These are phyloP conservation scores for Leccinum uliginosum DNA, from an alignment of 768 basidiomycete genomes.

Conservation along the genomic window DNA sequence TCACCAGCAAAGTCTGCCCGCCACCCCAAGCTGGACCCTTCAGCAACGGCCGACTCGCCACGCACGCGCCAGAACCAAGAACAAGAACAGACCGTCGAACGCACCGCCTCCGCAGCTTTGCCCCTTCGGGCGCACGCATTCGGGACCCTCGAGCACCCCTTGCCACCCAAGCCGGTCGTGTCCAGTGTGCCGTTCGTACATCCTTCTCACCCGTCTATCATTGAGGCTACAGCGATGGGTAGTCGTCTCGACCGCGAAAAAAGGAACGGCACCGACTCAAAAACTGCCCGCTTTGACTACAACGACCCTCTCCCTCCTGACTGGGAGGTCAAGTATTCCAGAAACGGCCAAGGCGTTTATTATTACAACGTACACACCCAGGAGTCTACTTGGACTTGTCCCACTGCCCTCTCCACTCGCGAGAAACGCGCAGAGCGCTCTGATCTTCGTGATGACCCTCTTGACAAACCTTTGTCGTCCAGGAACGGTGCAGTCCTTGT, in stretches of 20 bases:
- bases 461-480: constrained; percentile 23
- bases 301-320: constrained; percentile 45
- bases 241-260: constrained; percentile 41
- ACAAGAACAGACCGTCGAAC: constrained; percentile 10
- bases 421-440: constrained; percentile 23
- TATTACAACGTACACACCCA: constrained; percentile 57
- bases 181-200: constrained; percentile 48
- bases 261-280: constrained; percentile 33
- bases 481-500: constrained; percentile 21
- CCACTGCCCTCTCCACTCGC: constrained; percentile 32
- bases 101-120: constrained; percentile 15
- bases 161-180: constrained; percentile 62
- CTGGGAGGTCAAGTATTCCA: constrained; percentile 57
- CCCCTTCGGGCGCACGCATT: constrained; percentile 12
- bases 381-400: constrained; percentile 56
- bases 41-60: constrained; percentile 5
- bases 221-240: constrained; percentile 61
- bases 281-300: constrained; percentile 22
- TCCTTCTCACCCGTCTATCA: constrained; percentile 54
- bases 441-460: constrained; percentile 24
- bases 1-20: constrained; percentile 18
- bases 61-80: not conserved
- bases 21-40: constrained; percentile 13
- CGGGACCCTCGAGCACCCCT: constrained; percentile 50
- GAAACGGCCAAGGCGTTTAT: constrained; percentile 46